Percentiles rank a stretch among this genome's conserved stretches.
Conservation (phyloP, 148 eudicot species). For the Camellia granthamiana region DNA sequence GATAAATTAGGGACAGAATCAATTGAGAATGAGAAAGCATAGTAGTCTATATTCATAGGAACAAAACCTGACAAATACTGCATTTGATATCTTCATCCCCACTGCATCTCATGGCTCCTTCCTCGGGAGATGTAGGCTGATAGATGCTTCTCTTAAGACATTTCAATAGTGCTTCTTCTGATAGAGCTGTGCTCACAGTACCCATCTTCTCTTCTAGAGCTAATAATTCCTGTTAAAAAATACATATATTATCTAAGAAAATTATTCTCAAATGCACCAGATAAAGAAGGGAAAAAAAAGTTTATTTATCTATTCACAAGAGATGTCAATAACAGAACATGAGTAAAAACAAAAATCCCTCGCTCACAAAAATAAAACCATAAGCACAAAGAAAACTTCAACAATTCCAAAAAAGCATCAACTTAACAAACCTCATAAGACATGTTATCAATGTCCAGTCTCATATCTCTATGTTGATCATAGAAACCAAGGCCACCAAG, state of each 20-base stretch:
- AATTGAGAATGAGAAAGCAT: not conserved
- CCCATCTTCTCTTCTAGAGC: conserved; percentile 97
- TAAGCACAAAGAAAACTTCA: conserved; percentile 1
- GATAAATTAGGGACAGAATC: not conserved
- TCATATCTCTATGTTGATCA: conserved; percentile 95
- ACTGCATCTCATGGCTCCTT: conserved; percentile 18
- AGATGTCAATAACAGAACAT: too few species aligned
- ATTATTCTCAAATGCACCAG: not conserved
- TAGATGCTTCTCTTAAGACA: conserved; percentile 56
- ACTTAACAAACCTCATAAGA: conserved; percentile 65
- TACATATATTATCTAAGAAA: too few species aligned
- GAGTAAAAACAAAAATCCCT: not conserved
- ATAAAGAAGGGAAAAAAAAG: not conserved
- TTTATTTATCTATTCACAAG: too few species aligned
- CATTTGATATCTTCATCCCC: conserved; percentile 54
- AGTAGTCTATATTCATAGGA: not conserved
- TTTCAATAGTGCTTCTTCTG: conserved; percentile 64
- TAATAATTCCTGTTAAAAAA: conserved; percentile 62
- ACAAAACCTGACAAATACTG: conserved; percentile 85
- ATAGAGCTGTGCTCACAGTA: conserved; percentile 76
- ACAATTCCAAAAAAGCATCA: not conserved
- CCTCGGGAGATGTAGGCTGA: conserved; percentile 22
- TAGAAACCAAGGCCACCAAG: conserved; percentile 62
- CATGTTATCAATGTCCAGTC: conserved; percentile 95
- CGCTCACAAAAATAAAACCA: not conserved